Evolutionary conservation across 371 early-diverging fungal species (phyloP), one percentile per base, ranked within the genome.

Genomic region (Haplosporangium sp.): DNA sequence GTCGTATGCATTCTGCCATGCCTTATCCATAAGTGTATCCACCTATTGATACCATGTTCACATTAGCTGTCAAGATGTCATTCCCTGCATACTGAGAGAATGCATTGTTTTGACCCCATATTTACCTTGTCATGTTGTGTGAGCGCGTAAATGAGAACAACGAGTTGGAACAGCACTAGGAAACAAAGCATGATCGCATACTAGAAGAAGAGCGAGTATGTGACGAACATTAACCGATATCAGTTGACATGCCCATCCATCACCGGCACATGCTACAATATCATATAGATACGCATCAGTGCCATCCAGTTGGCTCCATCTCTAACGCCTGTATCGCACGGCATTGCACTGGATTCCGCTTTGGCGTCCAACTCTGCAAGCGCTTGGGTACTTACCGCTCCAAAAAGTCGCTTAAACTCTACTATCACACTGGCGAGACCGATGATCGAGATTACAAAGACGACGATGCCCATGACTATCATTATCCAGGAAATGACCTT

Each of bases 1-100:
- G n/a, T 67, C 64, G 37, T 67, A 77, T 1, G 67, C 64, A 3
- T 64, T 56, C 37, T 71, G 66, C 77, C 77, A 77, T 2, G 71
- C 64, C 1, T 59, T 50, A 20, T 71, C 66, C 52, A 76, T 14
- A 13, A 67, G 23, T 2, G 10, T 36, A 18, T 62, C 77, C 18
- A 71, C 60, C 77, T 76, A 21, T 36, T 37, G 9, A n/a, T 12
- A 53, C 29, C 12, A 36, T 54, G 21, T 54, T 20, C 36, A 36
- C 11, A 45, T 18, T 29, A 36, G 29, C 8, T 18, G 21, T 23
- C 29, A 29, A 53, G 29, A 29, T 53, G 8, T 14, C 7, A 7
- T 36, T 8, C 6, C 29, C 51, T 40, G 16, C 45, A 45, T 13
- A 45, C 1, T 23, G 54, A 36, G 29, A 29, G 14, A 18, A 2